Conservation (phyloP, 75 land plant genomes). For the Cunninghamia lanceolata region DNA sequence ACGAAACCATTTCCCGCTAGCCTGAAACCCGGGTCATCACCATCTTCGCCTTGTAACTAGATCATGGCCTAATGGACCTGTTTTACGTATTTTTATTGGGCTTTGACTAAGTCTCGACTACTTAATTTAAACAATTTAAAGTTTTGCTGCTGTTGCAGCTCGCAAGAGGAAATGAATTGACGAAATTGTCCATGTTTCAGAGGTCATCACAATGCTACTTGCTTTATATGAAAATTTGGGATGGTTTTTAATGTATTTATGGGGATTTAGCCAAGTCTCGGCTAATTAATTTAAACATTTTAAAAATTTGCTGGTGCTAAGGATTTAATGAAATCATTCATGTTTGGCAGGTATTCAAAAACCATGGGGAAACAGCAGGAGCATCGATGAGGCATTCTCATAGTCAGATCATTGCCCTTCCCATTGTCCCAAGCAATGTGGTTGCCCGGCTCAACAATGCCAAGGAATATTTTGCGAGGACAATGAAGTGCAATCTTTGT, state of each 20-base stretch:
- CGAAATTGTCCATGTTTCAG: not conserved
- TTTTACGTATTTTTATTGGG: not conserved
- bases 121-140: not conserved
- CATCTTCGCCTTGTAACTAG: not conserved
- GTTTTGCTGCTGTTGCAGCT: not conserved
- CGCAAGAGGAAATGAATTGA: not conserved
- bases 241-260: not conserved
- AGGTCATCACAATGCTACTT: constrained; percentile 33
- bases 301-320: not conserved
- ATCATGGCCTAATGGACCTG: not conserved
- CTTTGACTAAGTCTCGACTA: not conserved
- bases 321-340: not conserved
- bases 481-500: constrained; percentile 66
- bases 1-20: not conserved
- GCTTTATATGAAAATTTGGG: not conserved
- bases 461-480: constrained; percentile 45
- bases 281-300: not conserved
- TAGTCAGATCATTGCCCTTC: constrained; percentile 87
- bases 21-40: not conserved
- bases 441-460: constrained; percentile 39
- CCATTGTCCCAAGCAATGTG: constrained; percentile 65
- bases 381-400: constrained; percentile 97
- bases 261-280: not conserved
- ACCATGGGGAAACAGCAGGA: constrained; percentile 92
- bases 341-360: constrained; percentile 76